Evolutionary conservation across 2,329 filamentous ascomycete species (phyloP), one percentile per base, ranked within the genome.

Genomic region (Aspergillus viridinutans): DNA sequence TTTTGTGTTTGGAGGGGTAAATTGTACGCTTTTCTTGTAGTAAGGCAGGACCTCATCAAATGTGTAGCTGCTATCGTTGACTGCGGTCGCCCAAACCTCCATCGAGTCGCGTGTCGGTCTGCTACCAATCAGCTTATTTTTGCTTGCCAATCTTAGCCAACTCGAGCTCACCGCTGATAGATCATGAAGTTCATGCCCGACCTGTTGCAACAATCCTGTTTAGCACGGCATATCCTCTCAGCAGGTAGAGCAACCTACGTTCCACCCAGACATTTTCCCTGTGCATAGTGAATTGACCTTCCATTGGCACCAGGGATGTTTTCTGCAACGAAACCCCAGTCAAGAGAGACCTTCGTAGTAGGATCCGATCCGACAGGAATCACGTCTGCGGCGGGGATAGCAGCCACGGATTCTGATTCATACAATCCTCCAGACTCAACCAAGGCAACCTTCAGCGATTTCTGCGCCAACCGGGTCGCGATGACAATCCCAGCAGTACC

Each of bases 361-460:
- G 62, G 61, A 62, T 68, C 56, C 20, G 69, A 65, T 55, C 68
- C 61, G 20, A 64, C 49, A 2, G 57, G 52, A 3, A 62, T 45
- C 2, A 59, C 4, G 25, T 25, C 25, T 25, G 25, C 25, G 4
- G 25, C 25, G 4, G 25, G 25, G 25, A 25, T 3, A 25, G 25
- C 25, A 25, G 25, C 25, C 4, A 25, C 25, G 25, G 25, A 5
- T 25, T 5, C 4, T 25, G 25, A 2, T 40, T 73, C 68, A 32
- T 73, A 74, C 5, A 60, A 50, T 0, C 61, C 62, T 3, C 69
- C 71, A 1, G 69, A 69, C 50, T 72, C 70, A 1, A 72, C 55
- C 28, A 72, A 32, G 0, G 67, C 69, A 3, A 72, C 69, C 5
- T 53, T 60, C 47, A 64, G 62, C 0, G 54, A 42, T 3, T 60